Evolutionary conservation across 2,329 filamentous ascomycete species (phyloP), one percentile per base, ranked within the genome.

Genomic region (Elsinoe batatas): DNA sequence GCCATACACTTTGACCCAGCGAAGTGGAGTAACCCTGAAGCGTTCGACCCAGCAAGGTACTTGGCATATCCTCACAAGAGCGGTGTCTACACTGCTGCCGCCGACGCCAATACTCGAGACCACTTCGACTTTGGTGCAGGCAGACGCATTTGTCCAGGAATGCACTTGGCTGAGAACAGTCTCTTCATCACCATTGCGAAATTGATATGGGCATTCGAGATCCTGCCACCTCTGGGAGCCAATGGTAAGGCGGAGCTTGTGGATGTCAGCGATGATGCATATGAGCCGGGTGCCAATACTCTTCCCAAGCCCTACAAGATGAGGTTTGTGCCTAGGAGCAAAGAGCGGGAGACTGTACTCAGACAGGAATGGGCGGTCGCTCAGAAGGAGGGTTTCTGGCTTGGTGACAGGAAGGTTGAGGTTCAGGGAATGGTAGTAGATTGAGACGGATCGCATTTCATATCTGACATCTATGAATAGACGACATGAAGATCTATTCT

Each of bases 81-180:
- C 5, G 68, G 63, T 13, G 63, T 67, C 35, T 71, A 69, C 32
- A 68, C 69, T 1, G 67, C 66, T 7, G 47, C 47, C 12, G 13
- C 47, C 6, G 47, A 51, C 18, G 47, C 47, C n/a, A 51, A 35
- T 5, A 35, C 26, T 12, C 66, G 72, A 36, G 71, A 75, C 59
- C 75, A 78, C 51, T 79, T 75, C 61, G 66, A 66, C 1, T 79
- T 78, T 59, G 76, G 76, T 0, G 71, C 70, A 7, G 77, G 76
- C 0, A 68, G 77, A 5, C 68, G 76, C 5, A 69, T 74, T 30
- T 79, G 76, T 58, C 70, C 71, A 1, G 76, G 77, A 0, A 72
- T 78, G 59, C 77, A 82, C 53, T 70, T 82, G 0, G 64, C 76
- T 0, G 73, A 77, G 40, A 72, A 76, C 0, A 79, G 73, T 0